Conservation (phyloP, 106 monocot genomes). For the Triglochin maritima region DNA sequence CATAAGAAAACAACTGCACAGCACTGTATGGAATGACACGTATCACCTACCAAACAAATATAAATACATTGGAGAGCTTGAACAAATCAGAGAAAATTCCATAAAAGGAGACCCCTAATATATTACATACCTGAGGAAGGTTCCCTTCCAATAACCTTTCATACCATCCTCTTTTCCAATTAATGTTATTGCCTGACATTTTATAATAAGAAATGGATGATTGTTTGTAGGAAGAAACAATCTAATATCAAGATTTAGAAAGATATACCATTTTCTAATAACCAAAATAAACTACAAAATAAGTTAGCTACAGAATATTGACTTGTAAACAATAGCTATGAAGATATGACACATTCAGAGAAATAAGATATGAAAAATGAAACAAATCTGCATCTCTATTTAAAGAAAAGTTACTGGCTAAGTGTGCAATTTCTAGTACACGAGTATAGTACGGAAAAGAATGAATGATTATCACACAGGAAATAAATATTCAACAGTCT, state of each 20-base stretch:
- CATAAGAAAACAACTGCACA: slow-evolving; percentile 90
- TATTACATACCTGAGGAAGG: slow-evolving; percentile 68
- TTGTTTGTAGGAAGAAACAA: neutral
- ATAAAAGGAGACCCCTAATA: neutral
- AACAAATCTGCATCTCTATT: neutral
- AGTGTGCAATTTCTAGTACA: too few relatives aligned
- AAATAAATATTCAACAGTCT: too few relatives aligned
- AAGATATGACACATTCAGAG: too few relatives aligned
- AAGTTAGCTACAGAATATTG: too few relatives aligned
- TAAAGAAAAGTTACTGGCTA: too few relatives aligned
- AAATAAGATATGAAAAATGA: neutral
- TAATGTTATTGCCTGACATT: slow-evolving; percentile 50
- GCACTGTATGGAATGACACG: slow-evolving; percentile 95
- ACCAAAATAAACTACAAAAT: too few relatives aligned
- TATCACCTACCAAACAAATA: slow-evolving; percentile 52
- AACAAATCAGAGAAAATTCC: neutral
- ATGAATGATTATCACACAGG: too few relatives aligned
- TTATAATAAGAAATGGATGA: neutral
- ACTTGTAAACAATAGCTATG: too few relatives aligned
- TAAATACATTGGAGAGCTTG: neutral
- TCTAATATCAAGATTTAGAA: neutral
- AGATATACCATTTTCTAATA: neutral
- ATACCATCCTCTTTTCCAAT: slow-evolving; percentile 73
- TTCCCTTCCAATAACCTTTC: slow-evolving; percentile 95
- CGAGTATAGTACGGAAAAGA: too few relatives aligned